Percentiles rank a stretch among this genome's conserved stretches.
Conservation (phyloP, 192 early-diverging fungal species). For the Coemansia sp. region DNA sequence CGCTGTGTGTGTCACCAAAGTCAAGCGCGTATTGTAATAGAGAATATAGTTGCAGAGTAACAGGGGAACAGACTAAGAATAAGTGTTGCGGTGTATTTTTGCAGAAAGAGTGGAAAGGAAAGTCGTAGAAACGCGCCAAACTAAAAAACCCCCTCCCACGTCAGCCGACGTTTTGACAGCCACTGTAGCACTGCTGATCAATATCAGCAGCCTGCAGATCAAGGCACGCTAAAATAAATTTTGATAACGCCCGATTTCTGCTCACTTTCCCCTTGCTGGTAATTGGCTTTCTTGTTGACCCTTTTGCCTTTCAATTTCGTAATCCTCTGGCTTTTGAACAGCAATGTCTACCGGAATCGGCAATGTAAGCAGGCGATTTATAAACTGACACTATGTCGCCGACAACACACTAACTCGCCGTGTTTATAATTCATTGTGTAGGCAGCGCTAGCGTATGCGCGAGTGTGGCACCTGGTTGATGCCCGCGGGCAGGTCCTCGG, state of each 20-base stretch:
- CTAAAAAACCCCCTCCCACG: not conserved
- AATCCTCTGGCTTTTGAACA: not conserved
- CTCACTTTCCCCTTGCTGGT: not conserved
- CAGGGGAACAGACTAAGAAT: not conserved
- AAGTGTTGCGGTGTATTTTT: not conserved
- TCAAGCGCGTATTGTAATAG: constrained; percentile 8
- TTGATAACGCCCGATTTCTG: not conserved
- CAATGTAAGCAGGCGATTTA: constrained; percentile 36
- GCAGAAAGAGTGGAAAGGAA: constrained; percentile 3
- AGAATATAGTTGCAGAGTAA: not conserved
- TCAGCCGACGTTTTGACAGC: constrained; percentile 1
- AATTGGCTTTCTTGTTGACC: not conserved
- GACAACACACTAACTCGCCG: not conserved
- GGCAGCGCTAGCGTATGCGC: constrained; percentile 81
- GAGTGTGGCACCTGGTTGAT: constrained; percentile 92
- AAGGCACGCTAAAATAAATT: not conserved
- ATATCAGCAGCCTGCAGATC: constrained; percentile 1
- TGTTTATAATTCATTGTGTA: constrained; percentile 27
- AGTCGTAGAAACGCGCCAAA: constrained; percentile 2
- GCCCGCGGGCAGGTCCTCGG: constrained; percentile 83
- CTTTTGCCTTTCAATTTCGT: not conserved
- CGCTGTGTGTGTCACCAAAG: constrained; percentile 16
- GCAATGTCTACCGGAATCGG: constrained; percentile 54
- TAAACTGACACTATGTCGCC: not conserved
- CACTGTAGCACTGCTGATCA: not conserved